phyloP scores from a whole-genome alignment of 768 basidiomycete species.

The Mycena galopus region DNA sequence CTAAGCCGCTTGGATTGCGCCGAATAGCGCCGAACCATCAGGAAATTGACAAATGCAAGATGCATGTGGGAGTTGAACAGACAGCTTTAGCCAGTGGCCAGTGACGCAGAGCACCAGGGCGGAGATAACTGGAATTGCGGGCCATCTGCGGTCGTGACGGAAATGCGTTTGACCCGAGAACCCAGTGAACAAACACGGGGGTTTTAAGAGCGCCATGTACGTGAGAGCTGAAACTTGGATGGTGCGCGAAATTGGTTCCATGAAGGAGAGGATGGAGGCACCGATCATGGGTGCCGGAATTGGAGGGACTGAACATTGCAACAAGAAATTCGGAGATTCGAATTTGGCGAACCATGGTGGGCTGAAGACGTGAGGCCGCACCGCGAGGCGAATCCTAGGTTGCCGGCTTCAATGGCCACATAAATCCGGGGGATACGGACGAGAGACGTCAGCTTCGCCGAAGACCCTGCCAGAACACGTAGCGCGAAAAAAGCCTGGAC shows the following conservation, averaged over 20 bases:
- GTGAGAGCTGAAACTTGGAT: neutral
- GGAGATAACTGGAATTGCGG: neutral
- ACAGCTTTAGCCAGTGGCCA: neutral
- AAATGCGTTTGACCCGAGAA: neutral
- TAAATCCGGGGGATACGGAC: slow-evolving; percentile 11
- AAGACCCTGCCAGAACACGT: neutral
- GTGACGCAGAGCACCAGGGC: neutral
- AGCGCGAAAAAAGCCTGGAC: neutral
- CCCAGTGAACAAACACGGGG: neutral
- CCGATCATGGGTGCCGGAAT: neutral
- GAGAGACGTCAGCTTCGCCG: neutral
- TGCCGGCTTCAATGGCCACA: slow-evolving; percentile 1
- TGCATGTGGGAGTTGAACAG: slow-evolving; percentile 6
- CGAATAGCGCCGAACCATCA: neutral
- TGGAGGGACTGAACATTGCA: neutral
- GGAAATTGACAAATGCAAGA: neutral
- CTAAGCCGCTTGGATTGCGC: neutral
- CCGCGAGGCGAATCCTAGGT: neutral
- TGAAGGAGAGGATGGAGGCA: neutral
- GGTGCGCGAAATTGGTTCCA: neutral
- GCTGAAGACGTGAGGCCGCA: neutral
- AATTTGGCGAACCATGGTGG: neutral
- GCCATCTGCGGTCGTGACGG: neutral
- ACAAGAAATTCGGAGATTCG: neutral
- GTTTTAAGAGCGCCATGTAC: slow-evolving; percentile 6